These are phyloP conservation scores for Leccinum truebloodii DNA, from an alignment of 768 basidiomycete species.

Conservation along the genomic window DNA sequence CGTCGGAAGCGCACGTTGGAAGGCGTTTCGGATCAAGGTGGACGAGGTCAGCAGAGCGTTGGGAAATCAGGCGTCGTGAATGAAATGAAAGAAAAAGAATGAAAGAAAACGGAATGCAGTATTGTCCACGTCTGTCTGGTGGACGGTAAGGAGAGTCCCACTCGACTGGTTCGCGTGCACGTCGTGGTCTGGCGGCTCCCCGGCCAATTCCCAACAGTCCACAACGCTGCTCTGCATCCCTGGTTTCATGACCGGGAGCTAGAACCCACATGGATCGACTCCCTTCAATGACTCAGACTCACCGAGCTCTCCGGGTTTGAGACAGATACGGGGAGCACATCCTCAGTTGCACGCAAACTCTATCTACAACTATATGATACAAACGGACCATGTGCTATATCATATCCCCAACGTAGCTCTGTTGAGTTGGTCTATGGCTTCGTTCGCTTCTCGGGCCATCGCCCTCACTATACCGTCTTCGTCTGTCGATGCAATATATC, in stretches of 20 bases:
- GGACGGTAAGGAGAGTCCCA: neutral
- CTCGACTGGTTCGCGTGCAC: constrained; percentile 25
- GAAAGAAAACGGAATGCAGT: neutral
- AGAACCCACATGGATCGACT: constrained; percentile 58
- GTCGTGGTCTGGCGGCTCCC: constrained; percentile 29
- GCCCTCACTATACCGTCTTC: constrained; percentile 67
- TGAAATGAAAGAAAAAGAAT: neutral
- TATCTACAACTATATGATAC: neutral
- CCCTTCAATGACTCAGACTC: constrained; percentile 85
- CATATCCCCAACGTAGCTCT: constrained; percentile 41
- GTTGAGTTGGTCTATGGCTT: constrained; percentile 53
- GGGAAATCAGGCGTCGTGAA: constrained; percentile 39
- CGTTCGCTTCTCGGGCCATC: constrained; percentile 73
- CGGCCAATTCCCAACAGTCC: constrained; percentile 23
- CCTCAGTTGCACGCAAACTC: neutral
- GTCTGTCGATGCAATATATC: constrained; percentile 72
- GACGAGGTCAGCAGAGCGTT: constrained; percentile 73
- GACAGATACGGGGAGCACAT: constrained; percentile 90
- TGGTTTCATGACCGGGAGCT: constrained; percentile 8
- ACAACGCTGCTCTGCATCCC: constrained; percentile 19
- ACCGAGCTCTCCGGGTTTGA: constrained; percentile 61
- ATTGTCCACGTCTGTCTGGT: neutral
- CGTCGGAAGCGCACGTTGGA: constrained; percentile 68
- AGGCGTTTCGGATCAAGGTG: constrained; percentile 64
- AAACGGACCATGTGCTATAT: constrained; percentile 8